phyloP scores from a whole-genome alignment of 257 asterid species.

The Jacaranda copaia region DNA sequence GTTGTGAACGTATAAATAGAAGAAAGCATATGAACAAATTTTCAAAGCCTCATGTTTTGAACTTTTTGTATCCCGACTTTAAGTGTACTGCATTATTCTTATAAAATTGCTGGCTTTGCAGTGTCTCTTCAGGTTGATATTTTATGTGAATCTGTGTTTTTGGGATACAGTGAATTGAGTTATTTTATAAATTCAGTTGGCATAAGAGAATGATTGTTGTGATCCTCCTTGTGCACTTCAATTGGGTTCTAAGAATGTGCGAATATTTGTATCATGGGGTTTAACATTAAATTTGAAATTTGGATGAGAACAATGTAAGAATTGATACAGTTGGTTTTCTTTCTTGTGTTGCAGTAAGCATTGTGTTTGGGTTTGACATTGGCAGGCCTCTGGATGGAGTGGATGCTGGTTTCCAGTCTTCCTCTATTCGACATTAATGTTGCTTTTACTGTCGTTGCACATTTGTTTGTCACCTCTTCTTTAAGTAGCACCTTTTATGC shows the following conservation, averaged over 20 bases:
- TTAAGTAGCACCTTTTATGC: neutral
- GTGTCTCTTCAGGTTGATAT: slow-evolving; percentile 15
- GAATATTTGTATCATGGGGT: slow-evolving; percentile 8
- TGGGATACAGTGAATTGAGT: slow-evolving; percentile 13
- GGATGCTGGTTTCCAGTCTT: neutral
- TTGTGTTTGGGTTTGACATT: neutral
- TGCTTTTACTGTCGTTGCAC: neutral
- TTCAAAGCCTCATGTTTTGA: neutral
- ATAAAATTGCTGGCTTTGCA: slow-evolving; percentile 1
- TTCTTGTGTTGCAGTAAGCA: slow-evolving; percentile 3
- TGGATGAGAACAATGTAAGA: slow-evolving; percentile 14
- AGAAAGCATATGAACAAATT: neutral
- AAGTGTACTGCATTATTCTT: neutral
- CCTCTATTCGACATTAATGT: slow-evolving; percentile 20
- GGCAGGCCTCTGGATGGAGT: neutral
- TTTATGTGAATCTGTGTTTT: neutral
- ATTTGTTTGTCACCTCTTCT: neutral
- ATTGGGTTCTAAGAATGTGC: slow-evolving; percentile 2
- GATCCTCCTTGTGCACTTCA: slow-evolving; percentile 18
- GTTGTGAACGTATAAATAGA: neutral
- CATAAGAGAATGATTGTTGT: slow-evolving; percentile 22
- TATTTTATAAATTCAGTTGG: slow-evolving; percentile 12
- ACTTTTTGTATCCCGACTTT: neutral
- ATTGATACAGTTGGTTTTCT: neutral
- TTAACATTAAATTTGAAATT: slow-evolving; percentile 9